Evolutionary conservation across 495 filamentous ascomycete species (phyloP).

Genomic region (Penicillium pancosmium): DNA sequence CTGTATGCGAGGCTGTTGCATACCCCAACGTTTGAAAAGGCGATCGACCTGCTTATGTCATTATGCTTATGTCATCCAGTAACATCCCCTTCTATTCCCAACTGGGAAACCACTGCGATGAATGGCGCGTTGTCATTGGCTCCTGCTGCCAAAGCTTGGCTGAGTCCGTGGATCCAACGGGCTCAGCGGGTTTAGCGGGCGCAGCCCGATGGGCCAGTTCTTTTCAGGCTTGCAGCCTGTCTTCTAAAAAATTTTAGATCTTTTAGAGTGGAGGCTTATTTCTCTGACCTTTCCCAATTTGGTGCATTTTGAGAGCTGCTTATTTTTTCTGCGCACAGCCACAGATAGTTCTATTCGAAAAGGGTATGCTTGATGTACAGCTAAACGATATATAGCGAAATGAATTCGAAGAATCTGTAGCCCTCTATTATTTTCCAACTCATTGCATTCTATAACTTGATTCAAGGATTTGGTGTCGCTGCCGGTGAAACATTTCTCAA

Average conservation of each 20-base stretch:
- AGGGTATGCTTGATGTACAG: conserved; percentile 7
- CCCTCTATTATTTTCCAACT: too few species aligned
- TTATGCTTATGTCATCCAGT: not conserved
- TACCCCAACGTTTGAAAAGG: not conserved
- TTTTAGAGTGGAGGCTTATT: not conserved
- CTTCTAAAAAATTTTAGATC: not conserved
- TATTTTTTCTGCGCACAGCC: conserved; percentile 10
- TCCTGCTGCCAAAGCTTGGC: not conserved
- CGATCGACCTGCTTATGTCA: conserved; percentile 1
- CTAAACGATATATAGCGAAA: conserved; percentile 8
- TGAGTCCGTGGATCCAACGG: not conserved
- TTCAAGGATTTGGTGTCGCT: too few species aligned
- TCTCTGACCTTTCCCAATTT: not conserved
- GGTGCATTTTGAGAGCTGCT: conserved; percentile 1
- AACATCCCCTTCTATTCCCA: not conserved
- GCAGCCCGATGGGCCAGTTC: not conserved
- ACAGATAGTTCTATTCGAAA: conserved; percentile 1
- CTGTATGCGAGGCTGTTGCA: not conserved
- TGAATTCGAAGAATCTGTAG: not conserved
- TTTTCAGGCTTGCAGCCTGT: not conserved
- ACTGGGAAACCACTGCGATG: not conserved
- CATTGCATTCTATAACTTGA: too few species aligned
- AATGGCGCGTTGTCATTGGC: not conserved
- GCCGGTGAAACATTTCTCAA: too few species aligned
- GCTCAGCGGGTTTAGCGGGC: not conserved